phyloP scores from a whole-genome alignment of 2,329 filamentous ascomycete species.

The Sclerotinia glacialis region DNA sequence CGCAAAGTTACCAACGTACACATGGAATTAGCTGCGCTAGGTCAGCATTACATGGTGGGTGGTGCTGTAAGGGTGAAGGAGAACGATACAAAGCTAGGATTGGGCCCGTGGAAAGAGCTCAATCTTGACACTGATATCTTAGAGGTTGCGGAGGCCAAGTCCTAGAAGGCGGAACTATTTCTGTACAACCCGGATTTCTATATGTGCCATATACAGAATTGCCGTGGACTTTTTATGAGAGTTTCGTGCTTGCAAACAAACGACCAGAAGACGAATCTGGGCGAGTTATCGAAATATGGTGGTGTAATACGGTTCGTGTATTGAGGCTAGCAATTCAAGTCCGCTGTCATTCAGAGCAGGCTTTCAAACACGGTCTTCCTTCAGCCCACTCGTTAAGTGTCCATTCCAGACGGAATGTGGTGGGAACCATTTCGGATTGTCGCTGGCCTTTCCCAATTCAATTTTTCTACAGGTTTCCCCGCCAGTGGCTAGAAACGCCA shows the following conservation, averaged over 20 bases:
- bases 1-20: conserved; percentile 33
- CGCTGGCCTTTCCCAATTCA: not conserved
- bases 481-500: not conserved
- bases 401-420: not conserved
- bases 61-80: conserved; percentile 28
- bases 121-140: conserved; percentile 34
- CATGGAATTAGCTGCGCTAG: conserved; percentile 36
- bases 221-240: too few species aligned
- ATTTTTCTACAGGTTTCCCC: not conserved
- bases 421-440: not conserved
- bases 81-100: conserved; percentile 17
- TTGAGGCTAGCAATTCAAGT: not conserved
- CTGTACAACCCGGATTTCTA: not conserved
- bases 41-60: conserved; percentile 37
- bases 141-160: conserved; percentile 26
- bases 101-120: conserved; percentile 28
- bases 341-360: not conserved
- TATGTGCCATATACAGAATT: too few species aligned
- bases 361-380: not conserved
- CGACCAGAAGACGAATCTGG: not conserved
- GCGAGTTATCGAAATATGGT: not conserved
- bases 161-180: not conserved
- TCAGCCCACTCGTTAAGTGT: too few species aligned
- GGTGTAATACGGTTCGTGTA: not conserved
- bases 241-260: not conserved